Evolutionary conservation across 305 asterid species (phyloP).

Genomic region (Fraxinus dipetala): DNA sequence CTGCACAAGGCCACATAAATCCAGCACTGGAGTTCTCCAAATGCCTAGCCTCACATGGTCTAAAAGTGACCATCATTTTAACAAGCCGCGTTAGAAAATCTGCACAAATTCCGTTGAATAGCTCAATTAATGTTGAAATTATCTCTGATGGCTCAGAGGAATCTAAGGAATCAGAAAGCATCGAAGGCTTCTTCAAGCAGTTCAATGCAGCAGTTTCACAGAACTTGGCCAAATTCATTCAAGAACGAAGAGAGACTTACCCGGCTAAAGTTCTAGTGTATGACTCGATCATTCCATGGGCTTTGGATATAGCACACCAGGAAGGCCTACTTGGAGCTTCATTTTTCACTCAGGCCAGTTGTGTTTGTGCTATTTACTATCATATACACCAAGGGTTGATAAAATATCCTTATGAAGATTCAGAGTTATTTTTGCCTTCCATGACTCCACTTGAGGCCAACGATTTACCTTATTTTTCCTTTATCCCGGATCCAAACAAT

Average conservation of each 20-base stretch:
- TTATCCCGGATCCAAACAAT: conserved; percentile 23
- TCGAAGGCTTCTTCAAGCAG: background rate
- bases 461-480: conserved; percentile 38
- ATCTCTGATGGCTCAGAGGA: conserved; percentile 18
- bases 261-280: conserved; percentile 22
- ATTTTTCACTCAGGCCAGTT: conserved; percentile 34
- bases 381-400: conserved; percentile 29
- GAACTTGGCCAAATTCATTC: conserved; percentile 18
- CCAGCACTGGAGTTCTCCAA: conserved; percentile 40
- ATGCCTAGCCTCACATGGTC: conserved; percentile 27
- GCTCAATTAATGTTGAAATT: conserved; percentile 19
- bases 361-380: conserved; percentile 21
- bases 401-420: conserved; percentile 22
- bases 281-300: conserved; percentile 37
- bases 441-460: conserved; percentile 20
- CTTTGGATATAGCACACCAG: conserved; percentile 23
- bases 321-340: conserved; percentile 32
- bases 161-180: background rate
- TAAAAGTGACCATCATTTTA: conserved; percentile 29
- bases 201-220: conserved; percentile 1
- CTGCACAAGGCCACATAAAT: conserved; percentile 42
- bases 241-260: background rate
- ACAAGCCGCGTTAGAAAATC: background rate
- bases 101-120: background rate
- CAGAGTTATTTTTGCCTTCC: conserved; percentile 18